These are phyloP conservation scores for Phaeophleospora eucalypticola DNA, from an alignment of 2,329 filamentous ascomycete species.

Conservation along the genomic window DNA sequence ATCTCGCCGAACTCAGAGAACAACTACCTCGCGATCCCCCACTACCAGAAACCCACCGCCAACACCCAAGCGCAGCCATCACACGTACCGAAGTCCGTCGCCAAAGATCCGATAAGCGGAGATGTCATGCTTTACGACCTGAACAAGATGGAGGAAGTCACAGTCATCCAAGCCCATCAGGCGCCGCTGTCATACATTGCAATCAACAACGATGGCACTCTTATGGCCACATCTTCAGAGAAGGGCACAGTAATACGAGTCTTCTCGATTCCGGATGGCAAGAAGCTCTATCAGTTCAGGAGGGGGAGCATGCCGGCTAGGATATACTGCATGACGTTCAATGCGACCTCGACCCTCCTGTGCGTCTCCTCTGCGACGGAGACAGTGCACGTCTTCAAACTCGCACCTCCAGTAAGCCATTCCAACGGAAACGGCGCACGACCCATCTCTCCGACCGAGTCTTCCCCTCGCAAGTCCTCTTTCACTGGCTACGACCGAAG, in stretches of 20 bases:
- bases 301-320: conserved; percentile 91
- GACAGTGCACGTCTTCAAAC: conserved; percentile 92
- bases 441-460: conserved; percentile 22
- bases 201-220: conserved; percentile 84
- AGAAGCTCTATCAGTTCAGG: conserved; percentile 94
- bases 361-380: conserved; percentile 96
- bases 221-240: conserved; percentile 91
- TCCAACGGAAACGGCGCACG: conserved; percentile 24
- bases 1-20: conserved; percentile 92
- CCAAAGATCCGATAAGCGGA: conserved; percentile 69
- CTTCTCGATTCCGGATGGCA: conserved; percentile 83
- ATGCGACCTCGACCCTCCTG: conserved; percentile 84
- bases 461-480: conserved; percentile 24
- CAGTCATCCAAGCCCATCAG: conserved; percentile 91
- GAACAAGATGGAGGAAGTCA: conserved; percentile 82
- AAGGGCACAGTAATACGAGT: conserved; percentile 97
- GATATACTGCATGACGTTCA: conserved; percentile 99
- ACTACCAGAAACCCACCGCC: conserved; percentile 59
- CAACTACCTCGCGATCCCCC: conserved; percentile 90
- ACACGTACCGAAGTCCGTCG: conserved; percentile 76
- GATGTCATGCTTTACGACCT: conserved; percentile 93
- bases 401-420: conserved; percentile 48
- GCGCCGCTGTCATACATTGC: conserved; percentile 86
- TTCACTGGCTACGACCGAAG: conserved; percentile 35
- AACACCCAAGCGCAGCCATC: conserved; percentile 54